These are phyloP conservation scores for Neurospora crassa DNA, from an alignment of 2,329 filamentous ascomycete species.

Conservation along the genomic window DNA sequence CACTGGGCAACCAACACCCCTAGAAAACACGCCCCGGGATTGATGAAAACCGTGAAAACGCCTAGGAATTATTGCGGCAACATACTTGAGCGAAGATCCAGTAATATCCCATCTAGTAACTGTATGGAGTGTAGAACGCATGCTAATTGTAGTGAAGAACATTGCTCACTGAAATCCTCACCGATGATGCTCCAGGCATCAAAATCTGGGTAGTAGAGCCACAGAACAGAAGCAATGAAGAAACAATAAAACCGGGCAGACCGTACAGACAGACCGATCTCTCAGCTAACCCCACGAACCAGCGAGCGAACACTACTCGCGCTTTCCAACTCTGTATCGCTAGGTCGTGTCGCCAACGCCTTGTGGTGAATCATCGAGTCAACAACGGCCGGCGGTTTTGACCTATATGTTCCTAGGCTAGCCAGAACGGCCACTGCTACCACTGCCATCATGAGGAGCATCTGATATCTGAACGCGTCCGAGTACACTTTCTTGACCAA, in stretches of 20 bases:
- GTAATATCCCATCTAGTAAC: neutral
- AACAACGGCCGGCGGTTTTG: constrained; percentile 9
- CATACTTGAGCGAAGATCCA: neutral
- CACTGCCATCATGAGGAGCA: constrained; percentile 13
- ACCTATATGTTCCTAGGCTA: constrained; percentile 11
- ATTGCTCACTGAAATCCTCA: neutral
- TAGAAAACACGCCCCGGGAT: neutral
- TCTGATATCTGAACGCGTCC: constrained; percentile 12
- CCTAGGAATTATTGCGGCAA: neutral
- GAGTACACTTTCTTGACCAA: constrained; percentile 12
- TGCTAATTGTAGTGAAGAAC: neutral
- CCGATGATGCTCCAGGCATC: neutral
- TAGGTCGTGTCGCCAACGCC: constrained; percentile 5
- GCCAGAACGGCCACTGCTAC: constrained; percentile 8
- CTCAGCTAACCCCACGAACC: constrained; percentile 4
- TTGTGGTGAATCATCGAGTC: constrained; percentile 15
- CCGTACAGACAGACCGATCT: neutral
- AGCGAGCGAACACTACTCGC: constrained; percentile 15
- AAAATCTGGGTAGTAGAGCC: neutral
- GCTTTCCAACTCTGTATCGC: constrained; percentile 16
- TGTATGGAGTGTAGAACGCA: neutral
- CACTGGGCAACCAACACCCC: neutral
- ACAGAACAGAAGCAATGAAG: neutral
- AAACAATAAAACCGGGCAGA: neutral
- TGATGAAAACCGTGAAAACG: neutral